Percentiles rank a stretch among this genome's conserved stretches.
Conservation (phyloP, 1,284 basidiomycete genomes). For the Megacollybia platyphylla region DNA sequence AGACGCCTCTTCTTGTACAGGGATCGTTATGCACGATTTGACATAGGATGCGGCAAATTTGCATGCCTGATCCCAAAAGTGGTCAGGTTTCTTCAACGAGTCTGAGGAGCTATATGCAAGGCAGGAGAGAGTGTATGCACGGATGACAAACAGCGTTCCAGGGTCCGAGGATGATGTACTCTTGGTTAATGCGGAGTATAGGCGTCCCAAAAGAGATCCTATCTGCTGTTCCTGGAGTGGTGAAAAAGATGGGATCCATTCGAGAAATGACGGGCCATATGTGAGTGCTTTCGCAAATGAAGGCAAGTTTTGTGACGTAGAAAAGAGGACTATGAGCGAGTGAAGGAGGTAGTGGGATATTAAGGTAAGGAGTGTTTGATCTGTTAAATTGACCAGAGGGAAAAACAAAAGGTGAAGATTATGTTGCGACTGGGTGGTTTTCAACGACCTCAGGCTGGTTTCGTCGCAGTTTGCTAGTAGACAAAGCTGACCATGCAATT, state of each 20-base stretch:
- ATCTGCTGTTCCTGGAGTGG: conserved; percentile 35
- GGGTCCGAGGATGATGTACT: conserved; percentile 17
- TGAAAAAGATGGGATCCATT: conserved; percentile 36
- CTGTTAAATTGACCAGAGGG: conserved; percentile 19
- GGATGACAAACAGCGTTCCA: conserved; percentile 27
- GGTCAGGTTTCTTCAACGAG: conserved; percentile 24
- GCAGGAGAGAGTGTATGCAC: conserved; percentile 34
- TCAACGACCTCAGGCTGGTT: neutral
- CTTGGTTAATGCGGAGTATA: conserved; percentile 41
- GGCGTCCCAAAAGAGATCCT: conserved; percentile 44
- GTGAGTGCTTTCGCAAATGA: conserved; percentile 22
- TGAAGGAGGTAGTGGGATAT: conserved; percentile 46
- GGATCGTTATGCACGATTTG: conserved; percentile 15
- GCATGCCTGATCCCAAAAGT: conserved; percentile 57
- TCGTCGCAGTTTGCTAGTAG: conserved; percentile 9
- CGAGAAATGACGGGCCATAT: conserved; percentile 24
- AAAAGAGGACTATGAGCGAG: conserved; percentile 17
- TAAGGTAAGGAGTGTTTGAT: conserved; percentile 34
- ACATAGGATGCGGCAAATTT: conserved; percentile 35
- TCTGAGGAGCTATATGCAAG: conserved; percentile 23
- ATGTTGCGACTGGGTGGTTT: conserved; percentile 2
- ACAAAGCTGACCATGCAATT: conserved; percentile 31
- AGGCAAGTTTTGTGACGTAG: conserved; percentile 3
- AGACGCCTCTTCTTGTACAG: conserved; percentile 20
- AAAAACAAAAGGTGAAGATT: conserved; percentile 29